These are phyloP conservation scores for Linnemannia schmuckeri DNA, from an alignment of 192 early-diverging fungal genomes.

Conservation along the genomic window DNA sequence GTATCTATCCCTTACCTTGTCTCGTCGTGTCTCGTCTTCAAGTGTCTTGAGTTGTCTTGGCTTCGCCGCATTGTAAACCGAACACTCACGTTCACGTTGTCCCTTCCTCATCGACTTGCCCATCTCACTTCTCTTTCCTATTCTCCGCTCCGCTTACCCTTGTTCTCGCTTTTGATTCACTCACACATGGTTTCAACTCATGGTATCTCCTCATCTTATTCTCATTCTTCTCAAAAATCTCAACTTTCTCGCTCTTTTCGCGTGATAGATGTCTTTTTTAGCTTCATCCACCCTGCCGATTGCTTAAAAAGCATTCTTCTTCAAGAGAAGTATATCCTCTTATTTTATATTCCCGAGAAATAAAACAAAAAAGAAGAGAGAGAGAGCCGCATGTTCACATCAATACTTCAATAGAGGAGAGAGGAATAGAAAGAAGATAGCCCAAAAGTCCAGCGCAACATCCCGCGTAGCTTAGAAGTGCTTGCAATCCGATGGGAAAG, in stretches of 20 bases:
- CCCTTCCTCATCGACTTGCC: not conserved
- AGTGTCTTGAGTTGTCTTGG: not conserved
- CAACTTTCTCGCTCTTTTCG: not conserved
- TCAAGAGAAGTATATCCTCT: too few relatives aligned
- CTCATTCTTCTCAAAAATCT: not conserved
- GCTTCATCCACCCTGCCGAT: not conserved
- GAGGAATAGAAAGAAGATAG: not conserved
- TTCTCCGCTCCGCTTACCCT: not conserved
- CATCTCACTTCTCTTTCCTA: not conserved
- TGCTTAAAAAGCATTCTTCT: not conserved
- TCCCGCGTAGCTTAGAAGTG: not conserved
- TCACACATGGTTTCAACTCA: not conserved
- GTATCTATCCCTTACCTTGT: too few relatives aligned
- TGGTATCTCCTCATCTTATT: not conserved
- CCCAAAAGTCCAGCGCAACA: not conserved
- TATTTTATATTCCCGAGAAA: not conserved
- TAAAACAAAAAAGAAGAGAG: not conserved
- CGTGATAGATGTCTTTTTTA: not conserved
- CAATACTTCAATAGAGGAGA: not conserved
- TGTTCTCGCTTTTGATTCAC: not conserved
- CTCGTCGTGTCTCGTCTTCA: too few relatives aligned
- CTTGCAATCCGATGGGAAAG: not conserved
- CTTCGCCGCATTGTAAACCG: constrained; percentile 10
- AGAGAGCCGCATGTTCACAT: constrained; percentile 25
- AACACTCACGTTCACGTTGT: not conserved